Percentiles rank a stretch among this genome's conserved stretches.
phyloP scores from a whole-genome alignment of 495 filamentous ascomycete genomes.

The Penicillium bovifimosum region DNA sequence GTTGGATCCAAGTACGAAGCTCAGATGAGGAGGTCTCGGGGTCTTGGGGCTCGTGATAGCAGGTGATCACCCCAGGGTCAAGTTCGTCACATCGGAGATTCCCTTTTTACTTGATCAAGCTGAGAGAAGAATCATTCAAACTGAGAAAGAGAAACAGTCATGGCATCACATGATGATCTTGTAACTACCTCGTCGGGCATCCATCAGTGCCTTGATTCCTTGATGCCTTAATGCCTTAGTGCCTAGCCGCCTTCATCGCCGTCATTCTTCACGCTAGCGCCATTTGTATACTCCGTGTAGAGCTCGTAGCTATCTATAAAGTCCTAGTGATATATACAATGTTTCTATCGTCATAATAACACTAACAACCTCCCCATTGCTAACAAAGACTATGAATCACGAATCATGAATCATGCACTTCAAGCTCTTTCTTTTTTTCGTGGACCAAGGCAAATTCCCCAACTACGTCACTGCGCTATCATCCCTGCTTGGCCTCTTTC shows the following conservation, averaged over 20 bases:
- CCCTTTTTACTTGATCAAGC: background rate
- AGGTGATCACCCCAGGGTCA: background rate
- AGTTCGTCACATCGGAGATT: background rate
- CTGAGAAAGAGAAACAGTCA: background rate
- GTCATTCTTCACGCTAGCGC: background rate
- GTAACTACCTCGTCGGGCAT: background rate
- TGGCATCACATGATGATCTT: background rate
- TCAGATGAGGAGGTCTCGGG: slow-evolving; percentile 3
- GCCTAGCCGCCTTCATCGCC: background rate
- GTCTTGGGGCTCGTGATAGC: background rate
- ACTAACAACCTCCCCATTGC: background rate
- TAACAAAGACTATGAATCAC: background rate
- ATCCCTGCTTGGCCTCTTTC: slow-evolving; percentile 23
- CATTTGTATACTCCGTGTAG: background rate
- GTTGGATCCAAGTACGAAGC: slow-evolving; percentile 17
- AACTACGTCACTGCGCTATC: slow-evolving; percentile 43
- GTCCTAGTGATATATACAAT: background rate
- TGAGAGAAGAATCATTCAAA: background rate
- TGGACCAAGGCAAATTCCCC: slow-evolving; percentile 19
- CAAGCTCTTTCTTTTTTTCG: background rate
- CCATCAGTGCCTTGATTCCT: background rate
- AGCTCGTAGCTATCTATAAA: background rate
- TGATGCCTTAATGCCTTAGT: background rate
- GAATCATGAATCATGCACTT: slow-evolving; percentile 28
- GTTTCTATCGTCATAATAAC: background rate